Evolutionary conservation across 164 flowering plant species (phyloP), one percentile per base, ranked within the genome.

Genomic region (Vitis amurensis): DNA sequence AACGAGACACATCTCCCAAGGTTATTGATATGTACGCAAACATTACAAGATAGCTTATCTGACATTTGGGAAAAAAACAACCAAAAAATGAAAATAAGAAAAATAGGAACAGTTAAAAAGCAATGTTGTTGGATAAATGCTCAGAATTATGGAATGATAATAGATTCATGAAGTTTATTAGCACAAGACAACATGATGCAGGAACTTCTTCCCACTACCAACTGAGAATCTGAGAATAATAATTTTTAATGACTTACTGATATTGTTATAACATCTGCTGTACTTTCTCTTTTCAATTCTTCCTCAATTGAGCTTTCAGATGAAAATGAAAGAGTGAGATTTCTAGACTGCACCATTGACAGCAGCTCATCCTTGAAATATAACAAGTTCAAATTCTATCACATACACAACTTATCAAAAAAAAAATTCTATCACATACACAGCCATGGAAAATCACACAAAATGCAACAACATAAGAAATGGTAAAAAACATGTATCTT

Each of bases 41-140:
- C 99, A 95, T 93, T 76, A 95, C 96, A 69, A 93, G 86, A 78
- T 95, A 95, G 87, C 99, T 95, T 75, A 89, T 84, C 99, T 95
- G 92, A 63, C 37, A 73, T 14, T 5, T 6, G 7, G 44, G 5
- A 37, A 17, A 56, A 56, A 37, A 17, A 56, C 19, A n/a, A 56
- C n/a, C 19, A 19, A 30, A 60, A 60, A 15, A 23, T 60, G n/a
- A 60, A 60, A 60, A 37, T 37, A 37, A 37, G 15, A 30, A 64
- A 64, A 16, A 47, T 8, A n/a, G 16, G 16, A 48, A 62, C 29
- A 62, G 13, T 47, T n/a, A 62, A 16, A 16, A 17, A 8, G 50
- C 17, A 17, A 49, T 16, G 13, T 10, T n/a, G 50, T 19, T 31
- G 55, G 19, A 63, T 19, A 63, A 48, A 11, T 6, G n/a, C 19